A percentile compares a stretch with the other conserved stretches of the same genome.
Evolutionary conservation across 441 rosid genomes (phyloP).

Genomic region (Jatropha multifida): DNA sequence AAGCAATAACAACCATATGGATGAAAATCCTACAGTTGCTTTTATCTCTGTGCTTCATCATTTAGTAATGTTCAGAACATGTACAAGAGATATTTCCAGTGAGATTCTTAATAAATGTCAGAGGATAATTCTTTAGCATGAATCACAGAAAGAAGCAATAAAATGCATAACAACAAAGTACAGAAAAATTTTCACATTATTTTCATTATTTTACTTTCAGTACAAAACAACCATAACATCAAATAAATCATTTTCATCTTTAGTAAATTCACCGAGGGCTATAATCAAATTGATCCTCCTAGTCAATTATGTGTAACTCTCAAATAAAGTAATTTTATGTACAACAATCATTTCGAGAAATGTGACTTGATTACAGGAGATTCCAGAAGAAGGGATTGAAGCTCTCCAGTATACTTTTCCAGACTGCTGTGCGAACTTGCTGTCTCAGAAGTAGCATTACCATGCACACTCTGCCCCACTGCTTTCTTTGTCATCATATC

Average conservation of each 20-base stretch:
- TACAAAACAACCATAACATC: background rate
- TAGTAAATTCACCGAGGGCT: no score
- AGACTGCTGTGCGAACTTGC: conserved; percentile 31
- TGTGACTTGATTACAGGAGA: conserved; percentile 45
- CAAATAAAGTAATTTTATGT: background rate
- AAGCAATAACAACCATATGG: background rate
- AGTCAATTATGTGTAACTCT: background rate
- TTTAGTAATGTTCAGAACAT: background rate
- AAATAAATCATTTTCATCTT: no score
- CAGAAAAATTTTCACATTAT: background rate
- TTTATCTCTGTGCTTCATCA: background rate
- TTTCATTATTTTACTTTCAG: background rate
- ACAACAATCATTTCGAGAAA: conserved; percentile 18
- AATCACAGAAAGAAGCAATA: background rate
- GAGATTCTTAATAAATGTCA: background rate
- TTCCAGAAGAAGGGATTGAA: conserved; percentile 51
- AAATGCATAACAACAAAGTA: background rate
- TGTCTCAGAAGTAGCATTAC: conserved; percentile 22
- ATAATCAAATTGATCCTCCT: no score
- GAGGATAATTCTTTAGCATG: background rate
- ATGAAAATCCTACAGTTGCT: background rate
- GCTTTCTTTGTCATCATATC: conserved; percentile 33
- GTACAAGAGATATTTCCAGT: no score
- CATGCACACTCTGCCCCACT: conserved; percentile 28
- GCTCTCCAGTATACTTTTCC: conserved; percentile 41